These are phyloP conservation scores for Orbilia ellipsospora DNA, from an alignment of 2,329 filamentous ascomycete species.

Conservation along the genomic window DNA sequence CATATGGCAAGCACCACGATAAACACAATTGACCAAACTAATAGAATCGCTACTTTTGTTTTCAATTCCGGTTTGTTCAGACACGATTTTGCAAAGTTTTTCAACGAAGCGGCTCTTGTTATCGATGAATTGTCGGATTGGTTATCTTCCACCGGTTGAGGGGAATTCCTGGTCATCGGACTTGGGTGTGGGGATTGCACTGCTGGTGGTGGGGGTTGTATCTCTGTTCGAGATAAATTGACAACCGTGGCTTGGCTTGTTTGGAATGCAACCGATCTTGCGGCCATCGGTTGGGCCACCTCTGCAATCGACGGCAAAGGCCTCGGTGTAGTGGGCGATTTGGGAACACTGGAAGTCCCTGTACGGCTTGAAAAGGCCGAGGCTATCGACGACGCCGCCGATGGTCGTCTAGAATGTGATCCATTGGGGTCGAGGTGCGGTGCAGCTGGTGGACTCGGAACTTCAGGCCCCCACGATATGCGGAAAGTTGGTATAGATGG, in stretches of 20 bases:
- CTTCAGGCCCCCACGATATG: constrained; percentile 41
- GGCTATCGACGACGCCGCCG: constrained; percentile 13
- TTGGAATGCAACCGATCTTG: neutral
- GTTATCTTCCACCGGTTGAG: neutral
- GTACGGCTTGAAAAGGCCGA: constrained; percentile 16
- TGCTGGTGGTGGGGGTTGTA: neutral
- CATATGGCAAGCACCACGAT: constrained; percentile 46
- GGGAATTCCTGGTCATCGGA: neutral
- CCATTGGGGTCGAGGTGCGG: constrained; percentile 17
- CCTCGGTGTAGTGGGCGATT: constrained; percentile 38
- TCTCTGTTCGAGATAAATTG: constrained; percentile 7
- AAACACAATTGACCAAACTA: constrained; percentile 53
- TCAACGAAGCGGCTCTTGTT: constrained; percentile 26
- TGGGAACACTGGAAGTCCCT: constrained; percentile 28
- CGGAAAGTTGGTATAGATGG: constrained; percentile 43
- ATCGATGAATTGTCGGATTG: neutral
- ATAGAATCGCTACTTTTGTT: constrained; percentile 49
- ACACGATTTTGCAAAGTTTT: constrained; percentile 39
- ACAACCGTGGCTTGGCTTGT: constrained; percentile 10
- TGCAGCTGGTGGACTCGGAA: constrained; percentile 14
- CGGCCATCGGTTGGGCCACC: constrained; percentile 8
- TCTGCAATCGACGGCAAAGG: constrained; percentile 49
- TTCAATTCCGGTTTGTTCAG: constrained; percentile 36
- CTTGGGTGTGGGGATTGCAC: neutral
- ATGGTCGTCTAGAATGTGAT: constrained; percentile 36